Conservation (phyloP, 495 filamentous ascomycete species). For the Xylaria telfairii region DNA sequence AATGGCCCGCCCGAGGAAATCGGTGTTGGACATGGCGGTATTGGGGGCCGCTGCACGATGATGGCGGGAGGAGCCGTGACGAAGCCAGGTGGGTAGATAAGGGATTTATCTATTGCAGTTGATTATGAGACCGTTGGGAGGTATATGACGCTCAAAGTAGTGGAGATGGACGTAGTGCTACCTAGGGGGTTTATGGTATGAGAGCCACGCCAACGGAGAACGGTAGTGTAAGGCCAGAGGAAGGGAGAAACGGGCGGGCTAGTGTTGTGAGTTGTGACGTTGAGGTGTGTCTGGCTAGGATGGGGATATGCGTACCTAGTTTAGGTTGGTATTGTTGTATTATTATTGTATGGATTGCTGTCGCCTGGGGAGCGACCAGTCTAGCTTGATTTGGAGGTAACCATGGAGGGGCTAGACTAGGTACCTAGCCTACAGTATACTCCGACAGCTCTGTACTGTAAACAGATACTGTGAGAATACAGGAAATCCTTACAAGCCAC, state of each 20-base stretch:
- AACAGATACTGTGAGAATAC: no score
- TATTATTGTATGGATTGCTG: background rate
- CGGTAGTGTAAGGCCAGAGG: constrained; percentile 4
- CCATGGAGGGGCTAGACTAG: constrained; percentile 32
- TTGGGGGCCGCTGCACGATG: constrained; percentile 13
- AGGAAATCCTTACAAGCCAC: constrained; percentile 24
- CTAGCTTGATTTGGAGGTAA: constrained; percentile 23
- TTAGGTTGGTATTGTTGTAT: background rate
- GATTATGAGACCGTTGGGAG: background rate
- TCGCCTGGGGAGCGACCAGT: constrained; percentile 20
- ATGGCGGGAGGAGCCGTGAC: constrained; percentile 23
- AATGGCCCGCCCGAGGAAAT: constrained; percentile 95
- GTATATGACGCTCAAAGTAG: background rate
- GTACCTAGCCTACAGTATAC: background rate
- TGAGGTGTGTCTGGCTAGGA: constrained; percentile 4
- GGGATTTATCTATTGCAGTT: constrained; percentile 7
- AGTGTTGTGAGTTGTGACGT: constrained; percentile 27
- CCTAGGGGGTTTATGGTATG: background rate
- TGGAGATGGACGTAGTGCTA: background rate
- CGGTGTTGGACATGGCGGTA: constrained; percentile 81
- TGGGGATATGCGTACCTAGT: no score
- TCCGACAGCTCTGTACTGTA: no score
- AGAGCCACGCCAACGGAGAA: constrained; percentile 8
- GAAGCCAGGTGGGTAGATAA: constrained; percentile 8
- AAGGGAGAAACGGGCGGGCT: background rate